These are phyloP conservation scores for Sicyos edulis DNA, from an alignment of 306 rosid species.

Conservation along the genomic window DNA sequence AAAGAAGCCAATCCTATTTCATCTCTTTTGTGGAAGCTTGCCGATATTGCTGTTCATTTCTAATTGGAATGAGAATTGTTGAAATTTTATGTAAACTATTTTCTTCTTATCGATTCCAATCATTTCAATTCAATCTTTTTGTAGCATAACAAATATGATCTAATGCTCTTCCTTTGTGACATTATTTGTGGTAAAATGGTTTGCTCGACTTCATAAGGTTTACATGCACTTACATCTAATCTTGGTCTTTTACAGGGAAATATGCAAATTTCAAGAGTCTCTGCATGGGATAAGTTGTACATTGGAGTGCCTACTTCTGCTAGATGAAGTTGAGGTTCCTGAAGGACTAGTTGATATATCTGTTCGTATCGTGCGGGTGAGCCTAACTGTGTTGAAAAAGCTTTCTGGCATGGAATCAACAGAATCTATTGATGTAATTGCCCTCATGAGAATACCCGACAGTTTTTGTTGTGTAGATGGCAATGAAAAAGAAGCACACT, in stretches of 20 bases:
- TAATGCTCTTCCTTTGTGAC: background rate
- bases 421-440: constrained; percentile 74
- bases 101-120: background rate
- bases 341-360: constrained; percentile 42
- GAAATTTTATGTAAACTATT: background rate
- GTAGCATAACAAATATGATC: background rate
- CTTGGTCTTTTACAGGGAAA: constrained; percentile 54
- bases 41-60: background rate
- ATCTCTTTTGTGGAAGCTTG: background rate
- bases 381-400: constrained; percentile 63
- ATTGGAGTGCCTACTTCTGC: constrained; percentile 68
- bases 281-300: constrained; percentile 37
- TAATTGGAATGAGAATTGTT: background rate
- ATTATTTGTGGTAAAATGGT: background rate
- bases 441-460: constrained; percentile 62
- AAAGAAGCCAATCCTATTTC: background rate
- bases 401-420: constrained; percentile 68
- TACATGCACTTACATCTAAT: constrained; percentile 13
- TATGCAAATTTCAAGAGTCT: constrained; percentile 55
- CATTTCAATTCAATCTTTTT: constrained; percentile 11
- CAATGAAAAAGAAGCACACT: constrained; percentile 30
- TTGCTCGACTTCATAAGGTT: constrained; percentile 11
- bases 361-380: constrained; percentile 49
- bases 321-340: constrained; percentile 54
- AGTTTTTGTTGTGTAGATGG: constrained; percentile 41